These are phyloP conservation scores for Knufia fluminis DNA, from an alignment of 2,329 filamentous ascomycete genomes.

Conservation along the genomic window DNA sequence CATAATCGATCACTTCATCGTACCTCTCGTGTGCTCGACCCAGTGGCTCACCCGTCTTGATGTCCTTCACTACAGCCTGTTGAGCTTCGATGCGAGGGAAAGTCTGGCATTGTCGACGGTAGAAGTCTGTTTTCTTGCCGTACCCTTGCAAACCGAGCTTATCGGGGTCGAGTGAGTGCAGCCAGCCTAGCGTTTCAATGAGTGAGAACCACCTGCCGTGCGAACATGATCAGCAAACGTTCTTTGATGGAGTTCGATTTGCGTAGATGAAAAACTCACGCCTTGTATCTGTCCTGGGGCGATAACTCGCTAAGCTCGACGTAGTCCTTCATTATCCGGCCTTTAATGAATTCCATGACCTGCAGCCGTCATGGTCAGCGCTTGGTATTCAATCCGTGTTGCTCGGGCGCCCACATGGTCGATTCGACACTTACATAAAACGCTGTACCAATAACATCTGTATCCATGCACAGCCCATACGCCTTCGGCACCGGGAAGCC, in stretches of 20 bases:
- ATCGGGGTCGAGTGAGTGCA: slow-evolving; percentile 58
- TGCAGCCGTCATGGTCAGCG: neutral
- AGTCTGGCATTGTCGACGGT: slow-evolving; percentile 67
- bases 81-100: slow-evolving; percentile 63
- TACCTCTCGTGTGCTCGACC: slow-evolving; percentile 56
- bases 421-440: slow-evolving; percentile 55
- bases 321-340: slow-evolving; percentile 70
- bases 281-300: slow-evolving; percentile 48
- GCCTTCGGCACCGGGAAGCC: slow-evolving; percentile 64
- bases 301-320: slow-evolving; percentile 61
- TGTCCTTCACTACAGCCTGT: slow-evolving; percentile 60
- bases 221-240: no score
- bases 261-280: no score
- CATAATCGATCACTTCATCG: slow-evolving; percentile 60
- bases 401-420: neutral
- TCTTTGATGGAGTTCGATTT: no score
- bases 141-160: slow-evolving; percentile 55
- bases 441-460: slow-evolving; percentile 61
- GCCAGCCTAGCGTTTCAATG: slow-evolving; percentile 54
- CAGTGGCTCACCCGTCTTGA: slow-evolving; percentile 59
- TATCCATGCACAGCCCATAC: slow-evolving; percentile 68
- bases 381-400: neutral
- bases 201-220: slow-evolving; percentile 13
- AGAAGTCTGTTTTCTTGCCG: slow-evolving; percentile 62
- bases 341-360: slow-evolving; percentile 71